Base-by-base conservation (phyloP, 2,329 filamentous ascomycete genomes). In the Aspergillus flavus region DNA sequence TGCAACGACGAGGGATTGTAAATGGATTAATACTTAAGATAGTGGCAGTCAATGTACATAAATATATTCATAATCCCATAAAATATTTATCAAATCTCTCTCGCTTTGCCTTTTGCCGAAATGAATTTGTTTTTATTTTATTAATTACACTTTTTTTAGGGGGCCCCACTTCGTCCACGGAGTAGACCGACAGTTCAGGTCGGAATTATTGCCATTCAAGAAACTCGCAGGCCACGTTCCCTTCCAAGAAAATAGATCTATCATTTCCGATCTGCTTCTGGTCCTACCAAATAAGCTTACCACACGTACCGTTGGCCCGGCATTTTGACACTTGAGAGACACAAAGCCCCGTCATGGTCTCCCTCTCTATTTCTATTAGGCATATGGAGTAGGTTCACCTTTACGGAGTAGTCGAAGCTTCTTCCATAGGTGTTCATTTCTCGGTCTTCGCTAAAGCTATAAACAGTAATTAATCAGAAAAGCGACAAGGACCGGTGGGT, bases 191-290 rank as follows among this genome's bases (percentile, higher is more conserved):
- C 50, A 54, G 52, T 39, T 50, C 57, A 53, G 64, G 62, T 62
- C 53, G 54, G 55, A 64, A 57, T 59, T 61, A 65, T 63, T 63
- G 26, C 21, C 41, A 23, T 57, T 57, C 54, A 52, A 63, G 63
- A 67, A 67, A 59, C 55, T 61, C 50, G 64, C 60, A 66, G 64
- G 50, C 64, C 67, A 69, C 64, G 67, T 69, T 69, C 65, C 46
- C 45, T 56, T 39, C 32, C 55, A 34, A 28, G 36, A 56, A 56
- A 66, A 57, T 64, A 43, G 59, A 66, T 66, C 52, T 64, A 67
- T 65, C 64, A 65, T 19, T 39, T 30, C 21, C 26, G 54, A 60
- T 60, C 45, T 61, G 36, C 48, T 48, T 30, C 58, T 46, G 30
- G 45, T 34, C 34, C 55, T 62, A 26, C 62, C 57, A 50, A 64